Base-by-base conservation (phyloP, 2,329 filamentous ascomycete genomes). In the Penicillium paneum region DNA sequence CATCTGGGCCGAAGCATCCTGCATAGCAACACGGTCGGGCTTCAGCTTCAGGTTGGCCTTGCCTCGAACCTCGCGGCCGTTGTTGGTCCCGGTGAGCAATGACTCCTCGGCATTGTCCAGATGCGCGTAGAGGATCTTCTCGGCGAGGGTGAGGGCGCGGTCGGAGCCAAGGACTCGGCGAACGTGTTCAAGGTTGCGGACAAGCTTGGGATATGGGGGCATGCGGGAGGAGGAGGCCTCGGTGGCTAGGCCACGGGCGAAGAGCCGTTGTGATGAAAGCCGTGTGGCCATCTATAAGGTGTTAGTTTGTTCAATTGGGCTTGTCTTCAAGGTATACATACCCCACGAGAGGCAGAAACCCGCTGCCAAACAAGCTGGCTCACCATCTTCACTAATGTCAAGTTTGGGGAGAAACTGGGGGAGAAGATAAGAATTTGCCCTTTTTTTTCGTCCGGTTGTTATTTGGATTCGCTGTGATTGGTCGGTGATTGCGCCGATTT, bases 1-100 rank as follows among this genome's bases (percentile, higher is more conserved):
- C 94, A 99, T 99, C 78, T 99, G 94, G 6, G 94, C 94, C 29
- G 91, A 96, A 13, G 94, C 94, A 79, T 99, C 94, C 77, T 99
- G 94, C 94, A 99, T 99, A 61, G 95, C 95, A 64, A 97, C 94
- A 49, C 94, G 85, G 74, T 99, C 94, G 21, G 94, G 94, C 76
- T 96, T 96, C 74, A 99, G 88, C 79, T 96, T 96, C 76, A 99
- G 82, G 72, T 96, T 97, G 47, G 91, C 92, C 69, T 86, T 86
- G 63, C 93, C 93, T 39, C 94, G 86, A 58, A 99, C 88, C 67
- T 88, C 83, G 48, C 83, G 83, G 63, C 92, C 93, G 82, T 92
- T 90, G 74, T 90, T 83, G 46, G 92, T 97, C 68, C 86, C 85
- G 49, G 83, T 85, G 57, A 96, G 80, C 49, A 99, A 83, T 35